phyloP scores from a whole-genome alignment of 1,284 basidiomycete genomes.

The Athelia psychrophila region DNA sequence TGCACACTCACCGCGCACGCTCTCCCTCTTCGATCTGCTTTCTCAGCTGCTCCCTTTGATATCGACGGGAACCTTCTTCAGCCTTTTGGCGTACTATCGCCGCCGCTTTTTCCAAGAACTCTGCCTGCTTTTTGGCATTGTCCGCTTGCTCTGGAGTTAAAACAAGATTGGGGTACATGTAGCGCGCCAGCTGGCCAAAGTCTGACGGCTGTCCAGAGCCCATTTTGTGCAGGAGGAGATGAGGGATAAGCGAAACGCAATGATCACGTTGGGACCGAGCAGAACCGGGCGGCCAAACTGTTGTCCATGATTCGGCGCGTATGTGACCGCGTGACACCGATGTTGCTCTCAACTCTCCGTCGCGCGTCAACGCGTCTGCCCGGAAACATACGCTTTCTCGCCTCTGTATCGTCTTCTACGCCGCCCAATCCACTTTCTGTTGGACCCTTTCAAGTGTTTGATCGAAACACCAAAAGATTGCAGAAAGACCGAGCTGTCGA shows the following conservation, averaged over 20 bases:
- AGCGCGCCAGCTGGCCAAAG: no score
- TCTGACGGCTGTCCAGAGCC: no score
- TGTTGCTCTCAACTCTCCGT: background rate
- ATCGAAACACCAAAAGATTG: constrained; percentile 76
- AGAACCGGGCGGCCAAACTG: background rate
- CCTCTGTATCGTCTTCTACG: constrained; percentile 34
- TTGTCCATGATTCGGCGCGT: background rate
- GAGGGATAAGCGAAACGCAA: no score
- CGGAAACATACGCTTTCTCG: constrained; percentile 23
- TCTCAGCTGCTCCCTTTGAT: constrained; percentile 22
- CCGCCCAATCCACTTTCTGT: constrained; percentile 39
- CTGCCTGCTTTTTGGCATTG: background rate
- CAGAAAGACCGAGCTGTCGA: constrained; percentile 80
- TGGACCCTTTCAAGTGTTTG: constrained; percentile 82
- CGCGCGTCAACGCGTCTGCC: background rate
- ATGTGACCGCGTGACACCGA: background rate
- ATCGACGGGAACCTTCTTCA: constrained; percentile 16
- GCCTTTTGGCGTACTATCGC: background rate
- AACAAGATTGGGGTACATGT: background rate
- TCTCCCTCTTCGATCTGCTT: constrained; percentile 33
- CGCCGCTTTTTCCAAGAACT: background rate
- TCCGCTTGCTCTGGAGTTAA: background rate
- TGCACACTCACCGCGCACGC: constrained; percentile 28
- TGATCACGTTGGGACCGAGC: no score
- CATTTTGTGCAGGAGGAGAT: no score